Base-by-base conservation (phyloP, 2,329 filamentous ascomycete genomes). In the Rhytidhysteron rufulum region DNA sequence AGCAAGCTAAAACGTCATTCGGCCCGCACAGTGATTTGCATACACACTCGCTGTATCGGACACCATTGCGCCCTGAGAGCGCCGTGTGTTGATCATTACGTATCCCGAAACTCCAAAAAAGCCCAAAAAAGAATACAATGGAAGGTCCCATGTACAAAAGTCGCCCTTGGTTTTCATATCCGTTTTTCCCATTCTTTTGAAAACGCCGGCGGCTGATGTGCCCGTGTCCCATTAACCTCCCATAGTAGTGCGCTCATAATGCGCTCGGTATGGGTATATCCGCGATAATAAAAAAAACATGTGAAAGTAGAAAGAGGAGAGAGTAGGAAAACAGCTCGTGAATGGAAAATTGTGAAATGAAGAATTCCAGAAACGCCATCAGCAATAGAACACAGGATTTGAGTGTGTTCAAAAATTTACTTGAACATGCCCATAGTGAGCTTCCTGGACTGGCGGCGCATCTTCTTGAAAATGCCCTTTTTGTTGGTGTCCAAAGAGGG, bases 381-480 rank as follows among this genome's bases (percentile, higher is more conserved):
- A 49, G 49, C 38, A 45, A 21, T n/a, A 40, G 37, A 31, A 21
- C 40, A 44, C 11, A n/a, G 19, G 5, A 11, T 10, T 41, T 41
- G 48, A 49, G 49, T 49, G 41, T 48, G 45, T 41, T 25, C 29
- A 16, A 21, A 22, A 10, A 27, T 45, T 55, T 56, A 66, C 48
- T 58, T 61, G 61, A 66, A 66, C 43, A 66, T 22, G 37, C 47
- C 59, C 41, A 50, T 48, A 17, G 60, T 64, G 37, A 66, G 49
- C 40, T 54, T 54, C 58, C 65, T 66, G 44, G 60, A 63, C 48
- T 53, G 58, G 37, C 48, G 47, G 34, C 61, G 55, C 42, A 62
- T 55, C 43, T 60, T 63, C 42, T 57, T 60, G 27, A 65, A 39
- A 42, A 65, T 48, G 42, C 59, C 53, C 40, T 53, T 43, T 39